Evolutionary conservation across 345 rosid species (phyloP).

Genomic region (Abelmoschus esculentus): DNA sequence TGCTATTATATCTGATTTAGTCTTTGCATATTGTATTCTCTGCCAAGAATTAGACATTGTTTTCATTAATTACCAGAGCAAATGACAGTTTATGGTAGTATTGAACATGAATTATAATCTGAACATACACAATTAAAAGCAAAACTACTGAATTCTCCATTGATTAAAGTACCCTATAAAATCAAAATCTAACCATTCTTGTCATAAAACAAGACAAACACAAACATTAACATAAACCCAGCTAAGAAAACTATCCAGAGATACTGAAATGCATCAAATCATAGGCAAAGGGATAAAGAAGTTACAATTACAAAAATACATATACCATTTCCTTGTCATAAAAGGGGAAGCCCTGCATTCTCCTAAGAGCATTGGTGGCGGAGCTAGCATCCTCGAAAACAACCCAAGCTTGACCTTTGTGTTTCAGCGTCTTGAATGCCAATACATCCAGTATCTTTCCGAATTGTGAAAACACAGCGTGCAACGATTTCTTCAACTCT

Average conservation of each 20-base stretch:
- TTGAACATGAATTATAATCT: neutral
- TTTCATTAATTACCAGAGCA: neutral
- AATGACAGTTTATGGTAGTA: neutral
- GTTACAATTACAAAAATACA: neutral
- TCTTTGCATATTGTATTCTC: slow-evolving; percentile 92
- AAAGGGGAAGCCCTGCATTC: slow-evolving; percentile 93
- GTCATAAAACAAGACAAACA: neutral
- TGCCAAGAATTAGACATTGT: slow-evolving; percentile 20
- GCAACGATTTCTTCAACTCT: slow-evolving; percentile 90
- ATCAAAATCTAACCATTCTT: neutral
- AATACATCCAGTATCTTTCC: slow-evolving; percentile 87
- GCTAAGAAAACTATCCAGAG: neutral
- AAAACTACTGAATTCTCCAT: neutral
- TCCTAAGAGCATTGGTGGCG: slow-evolving; percentile 63
- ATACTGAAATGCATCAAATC: neutral
- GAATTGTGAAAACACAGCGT: slow-evolving; percentile 82
- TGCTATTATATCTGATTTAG: slow-evolving; percentile 86
- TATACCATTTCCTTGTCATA: slow-evolving; percentile 87
- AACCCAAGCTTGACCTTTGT: slow-evolving; percentile 99
- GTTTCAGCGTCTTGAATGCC: slow-evolving; percentile 95
- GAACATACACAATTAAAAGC: neutral
- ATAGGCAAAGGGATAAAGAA: neutral
- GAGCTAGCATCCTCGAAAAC: slow-evolving; percentile 70
- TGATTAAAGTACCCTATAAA: neutral
- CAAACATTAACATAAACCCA: neutral